Conservation (phyloP, 2,329 filamentous ascomycete genomes). For the Xylaria sp. region DNA sequence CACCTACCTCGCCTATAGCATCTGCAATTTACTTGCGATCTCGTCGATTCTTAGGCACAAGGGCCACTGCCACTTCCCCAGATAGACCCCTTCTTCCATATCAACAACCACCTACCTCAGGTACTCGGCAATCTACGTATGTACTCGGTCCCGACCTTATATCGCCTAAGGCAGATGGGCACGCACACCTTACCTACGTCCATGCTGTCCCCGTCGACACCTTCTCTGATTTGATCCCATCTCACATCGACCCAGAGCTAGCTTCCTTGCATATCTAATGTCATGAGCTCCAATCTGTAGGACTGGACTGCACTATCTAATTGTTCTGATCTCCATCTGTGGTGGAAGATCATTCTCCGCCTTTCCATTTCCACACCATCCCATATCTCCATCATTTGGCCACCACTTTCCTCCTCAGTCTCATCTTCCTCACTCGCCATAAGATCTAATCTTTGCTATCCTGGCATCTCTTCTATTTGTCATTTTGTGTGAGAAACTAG, state of each 20-base stretch:
- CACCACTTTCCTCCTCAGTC: slow-evolving; percentile 29
- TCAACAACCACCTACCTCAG: not conserved
- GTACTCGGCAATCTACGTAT: slow-evolving; percentile 6
- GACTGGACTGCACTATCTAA: slow-evolving; percentile 24
- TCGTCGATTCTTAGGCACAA: slow-evolving; percentile 10
- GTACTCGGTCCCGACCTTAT: slow-evolving; percentile 12
- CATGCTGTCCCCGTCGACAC: slow-evolving; percentile 13
- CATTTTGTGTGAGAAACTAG: slow-evolving; percentile 45
- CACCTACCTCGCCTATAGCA: slow-evolving; percentile 14
- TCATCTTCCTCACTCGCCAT: slow-evolving; percentile 39
- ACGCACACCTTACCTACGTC: slow-evolving; percentile 15
- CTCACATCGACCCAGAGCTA: slow-evolving; percentile 26
- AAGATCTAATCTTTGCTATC: slow-evolving; percentile 49
- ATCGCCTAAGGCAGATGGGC: not conserved
- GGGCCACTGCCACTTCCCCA: slow-evolving; percentile 21
- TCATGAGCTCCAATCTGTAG: slow-evolving; percentile 28
- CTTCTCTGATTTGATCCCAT: slow-evolving; percentile 31
- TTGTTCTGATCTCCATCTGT: slow-evolving; percentile 25
- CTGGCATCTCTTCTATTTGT: slow-evolving; percentile 48
- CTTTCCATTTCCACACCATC: slow-evolving; percentile 22
- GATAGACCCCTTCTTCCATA: slow-evolving; percentile 2
- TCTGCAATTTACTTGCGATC: slow-evolving; percentile 33
- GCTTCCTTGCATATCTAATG: slow-evolving; percentile 30
- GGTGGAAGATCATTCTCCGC: slow-evolving; percentile 21
- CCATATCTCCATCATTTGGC: slow-evolving; percentile 31